Percentiles rank a stretch among this genome's conserved stretches.
phyloP scores from a whole-genome alignment of 2,329 filamentous ascomycete genomes.

The Huntiella decipiens region DNA sequence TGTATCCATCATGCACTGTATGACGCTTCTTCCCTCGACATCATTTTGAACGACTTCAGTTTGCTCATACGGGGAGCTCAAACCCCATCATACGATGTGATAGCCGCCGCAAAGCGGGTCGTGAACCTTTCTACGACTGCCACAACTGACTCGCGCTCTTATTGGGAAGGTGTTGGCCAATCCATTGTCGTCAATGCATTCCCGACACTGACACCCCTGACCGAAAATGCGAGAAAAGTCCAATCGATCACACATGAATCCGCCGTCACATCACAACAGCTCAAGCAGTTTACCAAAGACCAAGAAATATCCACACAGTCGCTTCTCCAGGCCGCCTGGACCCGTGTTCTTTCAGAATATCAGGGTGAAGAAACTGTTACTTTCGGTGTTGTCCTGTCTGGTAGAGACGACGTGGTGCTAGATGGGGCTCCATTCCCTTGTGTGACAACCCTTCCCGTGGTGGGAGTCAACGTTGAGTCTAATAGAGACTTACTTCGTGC shows the following conservation, averaged over 20 bases:
- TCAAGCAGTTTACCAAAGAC: neutral
- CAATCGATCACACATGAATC: conserved; percentile 18
- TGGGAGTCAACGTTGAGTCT: conserved; percentile 22
- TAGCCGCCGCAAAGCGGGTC: neutral
- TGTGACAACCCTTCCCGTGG: conserved; percentile 60
- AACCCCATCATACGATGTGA: neutral
- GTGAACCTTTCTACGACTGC: neutral
- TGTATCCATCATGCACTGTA: conserved; percentile 61
- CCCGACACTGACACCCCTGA: conserved; percentile 51
- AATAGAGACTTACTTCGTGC: conserved; percentile 38
- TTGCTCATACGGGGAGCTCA: conserved; percentile 14
- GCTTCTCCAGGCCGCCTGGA: conserved; percentile 60
- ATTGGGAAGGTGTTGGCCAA: conserved; percentile 40
- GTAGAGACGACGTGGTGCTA: conserved; percentile 43
- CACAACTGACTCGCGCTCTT: conserved; percentile 22
- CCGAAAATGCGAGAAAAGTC: conserved; percentile 17
- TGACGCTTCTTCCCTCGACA: conserved; percentile 55
- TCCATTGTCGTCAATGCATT: conserved; percentile 47
- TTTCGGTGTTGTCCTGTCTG: conserved; percentile 68
- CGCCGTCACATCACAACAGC: neutral
- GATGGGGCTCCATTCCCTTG: conserved; percentile 52
- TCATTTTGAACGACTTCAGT: conserved; percentile 42
- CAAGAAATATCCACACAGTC: conserved; percentile 55
- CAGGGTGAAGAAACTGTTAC: conserved; percentile 54
- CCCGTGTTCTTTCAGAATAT: conserved; percentile 54